These are phyloP conservation scores for Coriaria nepalensis DNA, from an alignment of 306 rosid species.

Conservation along the genomic window DNA sequence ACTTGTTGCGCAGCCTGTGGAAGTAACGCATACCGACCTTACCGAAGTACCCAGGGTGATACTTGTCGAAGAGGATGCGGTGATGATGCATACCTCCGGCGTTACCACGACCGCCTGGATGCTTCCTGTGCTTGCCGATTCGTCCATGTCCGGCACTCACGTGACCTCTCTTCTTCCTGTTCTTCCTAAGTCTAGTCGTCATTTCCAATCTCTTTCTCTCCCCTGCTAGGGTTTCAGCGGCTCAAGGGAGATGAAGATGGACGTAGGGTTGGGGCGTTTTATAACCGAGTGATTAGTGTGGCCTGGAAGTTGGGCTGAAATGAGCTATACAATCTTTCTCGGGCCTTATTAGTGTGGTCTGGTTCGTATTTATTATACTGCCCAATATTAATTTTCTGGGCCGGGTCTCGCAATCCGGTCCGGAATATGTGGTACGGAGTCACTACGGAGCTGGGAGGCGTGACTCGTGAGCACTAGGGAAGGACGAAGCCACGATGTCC, in stretches of 20 bases:
- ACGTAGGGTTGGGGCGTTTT: conserved; percentile 22
- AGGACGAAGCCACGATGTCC: too few species aligned
- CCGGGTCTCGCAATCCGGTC: too few species aligned
- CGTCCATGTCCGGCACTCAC: conserved; percentile 87
- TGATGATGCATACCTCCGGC: conserved; percentile 98
- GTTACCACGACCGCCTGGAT: conserved; percentile 82
- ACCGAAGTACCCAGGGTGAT: conserved; percentile 78
- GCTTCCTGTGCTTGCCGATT: conserved; percentile 77
- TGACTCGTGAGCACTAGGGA: too few species aligned
- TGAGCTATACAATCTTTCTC: too few species aligned
- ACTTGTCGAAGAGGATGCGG: conserved; percentile 83
- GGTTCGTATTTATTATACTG: too few species aligned
- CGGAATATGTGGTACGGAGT: too few species aligned
- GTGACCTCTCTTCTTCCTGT: conserved; percentile 90
- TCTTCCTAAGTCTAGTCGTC: conserved; percentile 85
- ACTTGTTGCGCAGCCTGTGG: conserved; percentile 73
- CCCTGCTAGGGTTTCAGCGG: conserved; percentile 25
- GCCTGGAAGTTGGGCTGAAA: too few species aligned
- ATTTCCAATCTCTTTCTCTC: conserved; percentile 19
- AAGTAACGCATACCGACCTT: conserved; percentile 86
- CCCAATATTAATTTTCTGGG: too few species aligned
- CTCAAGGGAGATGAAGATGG: conserved; percentile 3
- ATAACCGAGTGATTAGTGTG: background rate
- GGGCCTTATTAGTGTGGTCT: too few species aligned
- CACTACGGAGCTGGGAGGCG: too few species aligned